phyloP scores from a whole-genome alignment of 2,329 filamentous ascomycete genomes.

The Elsinoe australis region DNA sequence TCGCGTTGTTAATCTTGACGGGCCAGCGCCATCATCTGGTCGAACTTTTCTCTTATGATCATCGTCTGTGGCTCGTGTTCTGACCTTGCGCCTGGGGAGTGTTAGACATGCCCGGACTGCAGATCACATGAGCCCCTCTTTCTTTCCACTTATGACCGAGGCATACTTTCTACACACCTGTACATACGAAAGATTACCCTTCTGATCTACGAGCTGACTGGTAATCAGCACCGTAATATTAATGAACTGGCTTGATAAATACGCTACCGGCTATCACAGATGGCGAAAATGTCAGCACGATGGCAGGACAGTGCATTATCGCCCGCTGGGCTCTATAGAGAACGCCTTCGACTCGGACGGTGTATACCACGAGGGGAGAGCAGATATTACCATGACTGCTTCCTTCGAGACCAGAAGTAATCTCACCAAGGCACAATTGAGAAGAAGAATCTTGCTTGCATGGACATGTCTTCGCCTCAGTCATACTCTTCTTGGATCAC shows the following conservation, averaged over 20 bases:
- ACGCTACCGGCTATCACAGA: conserved; percentile 33
- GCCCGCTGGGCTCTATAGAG: conserved; percentile 40
- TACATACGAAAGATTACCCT: too few relatives aligned
- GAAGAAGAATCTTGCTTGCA: conserved; percentile 18
- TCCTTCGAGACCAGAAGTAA: conserved; percentile 31
- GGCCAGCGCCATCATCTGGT: too few relatives aligned
- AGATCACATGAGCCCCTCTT: neutral
- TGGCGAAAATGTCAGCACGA: conserved; percentile 28
- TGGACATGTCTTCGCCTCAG: conserved; percentile 19
- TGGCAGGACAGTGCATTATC: conserved; percentile 26
- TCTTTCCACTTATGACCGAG: neutral
- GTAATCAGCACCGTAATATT: neutral
- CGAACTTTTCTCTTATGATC: too few relatives aligned
- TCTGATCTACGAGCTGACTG: neutral
- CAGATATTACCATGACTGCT: conserved; percentile 37
- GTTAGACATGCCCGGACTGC: too few relatives aligned
- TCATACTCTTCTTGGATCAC: conserved; percentile 22
- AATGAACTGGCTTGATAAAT: conserved; percentile 35
- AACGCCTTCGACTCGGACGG: conserved; percentile 41
- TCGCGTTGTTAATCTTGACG: too few relatives aligned
- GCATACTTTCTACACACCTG: too few relatives aligned
- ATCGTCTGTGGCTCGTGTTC: too few relatives aligned
- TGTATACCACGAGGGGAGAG: conserved; percentile 37
- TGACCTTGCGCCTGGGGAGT: too few relatives aligned
- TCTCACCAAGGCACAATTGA: conserved; percentile 28